Evolutionary conservation across 805 yeast genomes (phyloP).

Genomic region (Zygosaccharomyces lentus): DNA sequence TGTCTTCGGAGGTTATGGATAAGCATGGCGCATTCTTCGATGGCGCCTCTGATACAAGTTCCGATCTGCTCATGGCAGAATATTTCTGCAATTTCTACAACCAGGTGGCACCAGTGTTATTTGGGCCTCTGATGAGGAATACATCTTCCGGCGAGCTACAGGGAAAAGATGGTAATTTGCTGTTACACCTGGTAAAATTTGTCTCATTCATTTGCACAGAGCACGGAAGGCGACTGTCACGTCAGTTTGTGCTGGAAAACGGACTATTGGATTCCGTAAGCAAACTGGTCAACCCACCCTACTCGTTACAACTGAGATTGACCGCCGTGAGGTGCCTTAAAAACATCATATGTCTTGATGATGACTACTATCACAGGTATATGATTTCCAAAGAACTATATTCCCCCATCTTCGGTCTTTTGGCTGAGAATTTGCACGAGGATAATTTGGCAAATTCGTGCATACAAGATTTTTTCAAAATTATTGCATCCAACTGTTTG

Average conservation of each 20-base stretch:
- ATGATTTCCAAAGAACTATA: conserved; percentile 54
- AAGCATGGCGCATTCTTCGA: background rate
- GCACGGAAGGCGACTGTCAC: conserved; percentile 54
- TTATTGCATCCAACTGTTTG: conserved; percentile 31
- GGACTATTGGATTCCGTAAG: conserved; percentile 54
- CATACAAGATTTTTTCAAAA: conserved; percentile 62
- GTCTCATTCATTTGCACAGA: conserved; percentile 61
- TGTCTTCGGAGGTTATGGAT: background rate
- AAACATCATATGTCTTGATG: conserved; percentile 56
- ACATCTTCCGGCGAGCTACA: conserved; percentile 1
- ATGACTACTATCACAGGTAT: conserved; percentile 52
- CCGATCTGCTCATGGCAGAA: conserved; percentile 25
- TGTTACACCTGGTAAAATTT: conserved; percentile 64
- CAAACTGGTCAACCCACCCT: conserved; percentile 40
- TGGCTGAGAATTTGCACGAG: conserved; percentile 44
- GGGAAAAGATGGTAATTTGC: conserved; percentile 39
- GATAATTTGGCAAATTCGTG: conserved; percentile 73
- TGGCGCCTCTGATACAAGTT: conserved; percentile 8
- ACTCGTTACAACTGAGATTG: conserved; percentile 50
- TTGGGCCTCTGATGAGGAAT: conserved; percentile 42
- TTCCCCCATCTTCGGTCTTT: conserved; percentile 44
- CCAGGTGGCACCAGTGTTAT: conserved; percentile 55
- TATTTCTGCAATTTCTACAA: conserved; percentile 55
- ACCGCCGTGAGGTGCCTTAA: conserved; percentile 69
- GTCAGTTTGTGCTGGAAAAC: conserved; percentile 60